Evolutionary conservation across 306 rosid species (phyloP), one percentile per base, ranked within the genome.

Genomic region (Castanea crenata): DNA sequence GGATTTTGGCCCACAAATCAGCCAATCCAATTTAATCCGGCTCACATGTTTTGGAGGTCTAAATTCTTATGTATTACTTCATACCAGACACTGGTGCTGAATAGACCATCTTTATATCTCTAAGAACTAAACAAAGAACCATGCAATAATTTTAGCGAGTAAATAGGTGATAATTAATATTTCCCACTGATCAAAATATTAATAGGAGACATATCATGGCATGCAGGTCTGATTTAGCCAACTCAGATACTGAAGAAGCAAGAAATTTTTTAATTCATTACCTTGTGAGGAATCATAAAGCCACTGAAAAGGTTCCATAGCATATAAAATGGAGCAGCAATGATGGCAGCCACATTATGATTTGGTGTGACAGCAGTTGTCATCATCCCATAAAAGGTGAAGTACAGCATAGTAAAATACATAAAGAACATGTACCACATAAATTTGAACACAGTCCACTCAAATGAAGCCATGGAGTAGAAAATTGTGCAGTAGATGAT

Each of bases 301-400:
- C 99, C 99, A 71, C 99, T 93, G 91, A 96, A 96, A 64, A 96
- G 98, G 90, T 96, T 96, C 99, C 99, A 96, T 52, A 96, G 85
- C 99, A 96, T 96, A 63, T 93, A 96, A 86, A 93, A 93, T 65
- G 99, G 99, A 84, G 98, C 99, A 81, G 94, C 91, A 35, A 96
- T 88, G 69, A 96, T 86, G 80, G 99, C 82, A 67, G 94, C 99
- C 76, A 96, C 99, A 16, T 96, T 89, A 76, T 96, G 99, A 81
- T 96, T 96, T 82, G 99, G 99, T 10, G 99, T 93, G 86, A 96
- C 80, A 19, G 99, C 99, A 31, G 98, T 96, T 41, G 99, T 91
- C 98, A 96, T 96, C 99, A 96, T 96, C 71, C 99, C 99, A 64
- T 96, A 96, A 82, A 93, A 93, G 73, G 99, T 96, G 87, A 96